A percentile compares a stretch with the other conserved stretches of the same genome.
These are phyloP conservation scores for Eutrema heterophyllum DNA, from an alignment of 345 rosid genomes.

Conservation along the genomic window DNA sequence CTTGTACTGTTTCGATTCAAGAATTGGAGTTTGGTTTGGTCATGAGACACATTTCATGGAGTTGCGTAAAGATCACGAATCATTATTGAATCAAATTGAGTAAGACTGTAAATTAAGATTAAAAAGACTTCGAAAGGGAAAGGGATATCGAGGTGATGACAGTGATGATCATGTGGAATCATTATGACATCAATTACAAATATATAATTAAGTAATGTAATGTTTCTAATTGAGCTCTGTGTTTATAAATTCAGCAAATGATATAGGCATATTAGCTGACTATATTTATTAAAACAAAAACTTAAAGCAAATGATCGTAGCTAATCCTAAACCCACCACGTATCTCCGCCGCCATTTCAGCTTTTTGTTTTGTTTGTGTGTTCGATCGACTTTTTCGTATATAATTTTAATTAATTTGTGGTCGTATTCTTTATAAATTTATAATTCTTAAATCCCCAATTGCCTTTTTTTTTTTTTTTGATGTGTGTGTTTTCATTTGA, in stretches of 20 bases:
- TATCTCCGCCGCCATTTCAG: conserved; percentile 36
- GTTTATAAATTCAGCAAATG: not conserved
- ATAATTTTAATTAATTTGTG: not conserved
- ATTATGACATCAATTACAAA: conserved; percentile 20
- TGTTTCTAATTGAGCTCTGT: not conserved
- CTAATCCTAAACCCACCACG: conserved; percentile 34
- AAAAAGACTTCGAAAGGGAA: conserved; percentile 10
- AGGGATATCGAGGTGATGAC: conserved; percentile 16
- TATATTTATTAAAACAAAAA: not conserved
- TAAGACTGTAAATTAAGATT: not conserved
- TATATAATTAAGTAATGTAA: not conserved
- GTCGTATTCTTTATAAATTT: not conserved
- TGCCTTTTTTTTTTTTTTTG: not conserved
- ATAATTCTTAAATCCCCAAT: not conserved
- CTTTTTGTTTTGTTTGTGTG: conserved; percentile 14
- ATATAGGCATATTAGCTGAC: conserved; percentile 18
- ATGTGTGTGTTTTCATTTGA: not conserved
- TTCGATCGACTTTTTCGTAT: conserved; percentile 12
- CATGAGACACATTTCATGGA: not conserved
- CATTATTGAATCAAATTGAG: not conserved
- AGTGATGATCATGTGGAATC: conserved; percentile 28
- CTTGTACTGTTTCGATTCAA: not conserved
- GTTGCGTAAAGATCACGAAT: not conserved
- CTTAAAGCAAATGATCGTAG: conserved; percentile 18
- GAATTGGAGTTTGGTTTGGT: not conserved